Conservation (phyloP, 2,329 filamentous ascomycete species). For the Stagonosporopsis rhizophila region DNA sequence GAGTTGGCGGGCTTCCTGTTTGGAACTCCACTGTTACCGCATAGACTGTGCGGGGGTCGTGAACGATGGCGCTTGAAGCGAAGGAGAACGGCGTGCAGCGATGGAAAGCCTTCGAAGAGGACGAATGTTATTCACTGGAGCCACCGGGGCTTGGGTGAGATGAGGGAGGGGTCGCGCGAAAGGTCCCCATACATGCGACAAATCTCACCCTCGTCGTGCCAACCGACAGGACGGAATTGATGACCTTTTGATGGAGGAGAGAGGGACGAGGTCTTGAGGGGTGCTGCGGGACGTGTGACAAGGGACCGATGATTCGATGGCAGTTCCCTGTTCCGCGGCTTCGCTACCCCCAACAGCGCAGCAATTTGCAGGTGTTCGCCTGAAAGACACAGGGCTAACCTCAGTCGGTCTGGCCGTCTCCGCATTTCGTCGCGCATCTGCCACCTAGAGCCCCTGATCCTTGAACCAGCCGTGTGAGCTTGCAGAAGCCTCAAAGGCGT, state of each 20-base stretch:
- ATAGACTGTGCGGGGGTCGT: slow-evolving; percentile 33
- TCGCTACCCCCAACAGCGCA: slow-evolving; percentile 46
- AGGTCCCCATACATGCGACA: slow-evolving; percentile 25
- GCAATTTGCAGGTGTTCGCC: slow-evolving; percentile 51
- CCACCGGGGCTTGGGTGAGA: slow-evolving; percentile 38
- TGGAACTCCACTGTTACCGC: slow-evolving; percentile 26
- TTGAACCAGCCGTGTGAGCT: slow-evolving; percentile 46
- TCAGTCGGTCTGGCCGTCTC: slow-evolving; percentile 49
- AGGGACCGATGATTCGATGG: slow-evolving; percentile 42
- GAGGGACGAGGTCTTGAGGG: slow-evolving; percentile 31
- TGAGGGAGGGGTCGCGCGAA: slow-evolving; percentile 36
- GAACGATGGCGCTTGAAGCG: slow-evolving; percentile 44
- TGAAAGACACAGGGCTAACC: slow-evolving; percentile 49
- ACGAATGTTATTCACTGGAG: slow-evolving; percentile 29
- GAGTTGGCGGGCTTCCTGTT: slow-evolving; percentile 25
- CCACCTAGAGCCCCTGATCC: slow-evolving; percentile 50
- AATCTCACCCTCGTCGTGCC: slow-evolving; percentile 26
- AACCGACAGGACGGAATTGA: slow-evolving; percentile 26
- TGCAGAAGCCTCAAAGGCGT: slow-evolving; percentile 53
- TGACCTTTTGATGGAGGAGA: slow-evolving; percentile 33
- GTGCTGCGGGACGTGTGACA: slow-evolving; percentile 39
- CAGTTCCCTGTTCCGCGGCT: slow-evolving; percentile 36
- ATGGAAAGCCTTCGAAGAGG: slow-evolving; percentile 36
- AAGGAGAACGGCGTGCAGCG: slow-evolving; percentile 49
- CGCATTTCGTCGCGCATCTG: slow-evolving; percentile 51